Evolutionary conservation across 116 monocot species (phyloP).

Genomic region (Posidonia oceanica): DNA sequence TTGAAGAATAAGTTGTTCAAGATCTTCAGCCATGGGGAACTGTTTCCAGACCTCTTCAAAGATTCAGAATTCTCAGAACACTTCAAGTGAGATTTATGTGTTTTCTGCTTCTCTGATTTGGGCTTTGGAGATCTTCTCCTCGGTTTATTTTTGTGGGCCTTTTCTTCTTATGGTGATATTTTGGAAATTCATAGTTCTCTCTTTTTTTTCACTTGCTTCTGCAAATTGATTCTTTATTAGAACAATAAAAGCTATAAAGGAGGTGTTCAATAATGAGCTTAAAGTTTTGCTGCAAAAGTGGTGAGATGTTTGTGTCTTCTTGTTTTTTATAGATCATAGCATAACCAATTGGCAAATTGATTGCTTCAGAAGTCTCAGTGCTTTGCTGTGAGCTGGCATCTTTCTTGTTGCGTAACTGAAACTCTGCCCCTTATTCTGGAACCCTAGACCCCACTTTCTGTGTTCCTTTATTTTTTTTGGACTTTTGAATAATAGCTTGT

Average conservation of each 20-base stretch:
- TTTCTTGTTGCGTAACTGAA: not conserved
- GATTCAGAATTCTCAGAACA: conserved; percentile 9
- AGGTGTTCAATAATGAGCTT: too few species aligned
- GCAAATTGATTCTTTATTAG: too few species aligned
- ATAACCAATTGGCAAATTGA: not conserved
- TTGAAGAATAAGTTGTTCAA: too few species aligned
- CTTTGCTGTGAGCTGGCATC: not conserved
- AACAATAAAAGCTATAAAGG: too few species aligned
- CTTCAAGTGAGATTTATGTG: conserved; percentile 1
- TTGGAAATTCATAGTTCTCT: not conserved
- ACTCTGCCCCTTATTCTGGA: not conserved
- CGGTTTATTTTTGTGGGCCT: not conserved
- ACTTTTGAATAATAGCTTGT: too few species aligned
- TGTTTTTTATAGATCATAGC: not conserved
- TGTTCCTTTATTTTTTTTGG: too few species aligned
- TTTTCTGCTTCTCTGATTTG: not conserved
- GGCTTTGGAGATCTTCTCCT: not conserved
- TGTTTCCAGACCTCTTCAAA: not conserved
- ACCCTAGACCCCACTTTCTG: too few species aligned
- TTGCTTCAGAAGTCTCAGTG: not conserved
- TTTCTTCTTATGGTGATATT: not conserved
- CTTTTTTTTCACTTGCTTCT: not conserved
- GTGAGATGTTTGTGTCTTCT: not conserved
- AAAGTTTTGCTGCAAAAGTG: not conserved
- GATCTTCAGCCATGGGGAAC: conserved; percentile 2